Base-by-base conservation (phyloP, 805 yeast species). In the Lachancea fermentati region DNA sequence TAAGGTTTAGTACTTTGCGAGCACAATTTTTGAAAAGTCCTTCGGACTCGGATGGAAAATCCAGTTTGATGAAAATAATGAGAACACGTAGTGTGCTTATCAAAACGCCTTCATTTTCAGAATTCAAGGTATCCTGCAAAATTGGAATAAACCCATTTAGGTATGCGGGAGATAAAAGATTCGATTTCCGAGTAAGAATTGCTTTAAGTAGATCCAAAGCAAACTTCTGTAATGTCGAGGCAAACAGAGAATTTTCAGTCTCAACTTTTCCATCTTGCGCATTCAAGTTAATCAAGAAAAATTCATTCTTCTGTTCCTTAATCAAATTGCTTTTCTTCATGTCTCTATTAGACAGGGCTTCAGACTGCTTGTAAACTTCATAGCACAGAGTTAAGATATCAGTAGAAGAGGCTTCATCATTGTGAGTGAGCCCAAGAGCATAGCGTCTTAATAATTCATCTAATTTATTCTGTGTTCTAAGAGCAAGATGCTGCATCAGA, bases 41-140 rank as follows among this genome's bases (percentile, higher is more conserved):
- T 39, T 62, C 71, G 19, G 62, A 55, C 4, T 66, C 69, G 1
- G 73, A 73, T 2, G 78, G 65, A 47, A 86, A 79, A 7, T 81
- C 81, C 34, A 89, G 62, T 46, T 77, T 74, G 14, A 83, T 72
- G 8, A 81, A 60, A 32, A 76, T 58, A 3, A 79, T 71, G 32
- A 88, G 65, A 3, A 87, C 73, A 37, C 77, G 75, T 49, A 89
- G 67, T 2, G 86, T 66, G 6, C 91, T 72, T 14, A 79, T 68
- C 13, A 82, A 72, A n/a, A 91, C 81, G 34, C 80, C 79, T 58
- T 91, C 97, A 58, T 80, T 80, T 7, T 76, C 85, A 2, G 87
- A 75, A 13, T 65, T 57, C 19, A 88, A 57, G 16, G 85, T 72
- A 2, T 66, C 67, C 42, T 78, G 80, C 42, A 93, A 63, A 5